Conservation (phyloP, 1,284 basidiomycete species). For the Trichosporon sp. region DNA sequence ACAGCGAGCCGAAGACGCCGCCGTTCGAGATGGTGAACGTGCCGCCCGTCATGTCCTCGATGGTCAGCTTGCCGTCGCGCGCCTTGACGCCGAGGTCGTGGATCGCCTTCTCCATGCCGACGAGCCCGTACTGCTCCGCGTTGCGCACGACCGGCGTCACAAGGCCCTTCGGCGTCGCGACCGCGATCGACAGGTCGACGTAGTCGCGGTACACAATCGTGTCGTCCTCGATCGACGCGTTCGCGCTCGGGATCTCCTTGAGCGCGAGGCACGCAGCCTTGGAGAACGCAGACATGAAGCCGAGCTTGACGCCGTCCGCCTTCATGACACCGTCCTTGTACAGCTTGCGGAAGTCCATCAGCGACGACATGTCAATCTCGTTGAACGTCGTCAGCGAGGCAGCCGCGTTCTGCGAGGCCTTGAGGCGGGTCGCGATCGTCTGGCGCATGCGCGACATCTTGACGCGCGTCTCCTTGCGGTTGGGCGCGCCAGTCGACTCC, state of each 20-base stretch:
- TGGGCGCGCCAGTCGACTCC: slow-evolving; percentile 35
- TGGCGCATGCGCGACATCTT: slow-evolving; percentile 98
- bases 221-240: slow-evolving; percentile 88
- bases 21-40: slow-evolving; percentile 99
- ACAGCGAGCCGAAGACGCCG: slow-evolving; percentile 95
- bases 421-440: slow-evolving; percentile 94
- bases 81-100: slow-evolving; percentile 83
- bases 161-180: slow-evolving; percentile 94
- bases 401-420: slow-evolving; percentile 96
- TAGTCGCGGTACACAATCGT: slow-evolving; percentile 95
- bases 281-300: slow-evolving; percentile 97
- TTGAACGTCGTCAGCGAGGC: slow-evolving; percentile 98
- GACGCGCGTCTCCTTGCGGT: slow-evolving; percentile 79
- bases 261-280: slow-evolving; percentile 80
- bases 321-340: slow-evolving; percentile 94
- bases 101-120: slow-evolving; percentile 92
- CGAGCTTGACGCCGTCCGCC: slow-evolving; percentile 91
- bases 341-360: slow-evolving; percentile 88
- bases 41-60: slow-evolving; percentile 96
- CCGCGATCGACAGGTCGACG: slow-evolving; percentile 89
- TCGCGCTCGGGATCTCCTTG: slow-evolving; percentile 88
- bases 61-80: slow-evolving; percentile 84
- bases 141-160: slow-evolving; percentile 96
- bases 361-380: slow-evolving; percentile 97
- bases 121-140: slow-evolving; percentile 76